A percentile compares a stretch with the other conserved stretches of the same genome.
These are phyloP conservation scores for Amniculicola lignicola DNA, from an alignment of 495 filamentous ascomycete genomes.

Conservation along the genomic window DNA sequence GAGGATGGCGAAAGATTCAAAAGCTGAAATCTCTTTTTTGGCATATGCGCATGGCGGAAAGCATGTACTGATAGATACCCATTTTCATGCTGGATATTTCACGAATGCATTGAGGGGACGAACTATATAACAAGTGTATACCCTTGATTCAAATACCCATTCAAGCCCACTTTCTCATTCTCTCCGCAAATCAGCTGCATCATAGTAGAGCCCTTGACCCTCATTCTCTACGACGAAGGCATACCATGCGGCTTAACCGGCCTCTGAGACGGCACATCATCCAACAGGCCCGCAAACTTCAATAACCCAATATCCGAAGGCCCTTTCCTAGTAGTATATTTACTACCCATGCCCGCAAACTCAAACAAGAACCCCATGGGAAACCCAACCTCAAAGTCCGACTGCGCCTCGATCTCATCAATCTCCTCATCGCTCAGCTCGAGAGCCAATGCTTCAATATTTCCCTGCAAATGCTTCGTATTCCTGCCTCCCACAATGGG, in stretches of 20 bases:
- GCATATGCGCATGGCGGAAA: too few species aligned
- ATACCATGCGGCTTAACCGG: conserved; percentile 20
- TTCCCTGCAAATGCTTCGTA: conserved; percentile 63
- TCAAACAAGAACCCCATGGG: conserved; percentile 26
- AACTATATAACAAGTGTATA: too few species aligned
- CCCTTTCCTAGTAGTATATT: conserved; percentile 21
- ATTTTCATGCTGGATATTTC: too few species aligned
- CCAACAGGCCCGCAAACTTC: conserved; percentile 18
- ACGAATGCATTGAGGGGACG: too few species aligned
- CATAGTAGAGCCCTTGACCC: too few species aligned
- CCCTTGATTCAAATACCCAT: too few species aligned
- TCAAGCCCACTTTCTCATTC: too few species aligned
- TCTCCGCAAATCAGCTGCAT: too few species aligned
- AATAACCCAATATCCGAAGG: conserved; percentile 17
- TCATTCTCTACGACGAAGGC: neutral
- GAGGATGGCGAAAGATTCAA: neutral
- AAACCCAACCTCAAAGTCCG: conserved; percentile 21
- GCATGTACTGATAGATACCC: too few species aligned
- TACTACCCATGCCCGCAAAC: conserved; percentile 3
- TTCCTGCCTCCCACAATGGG: conserved; percentile 69
- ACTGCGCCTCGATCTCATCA: conserved; percentile 22
- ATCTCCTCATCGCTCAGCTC: conserved; percentile 28
- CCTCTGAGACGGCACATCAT: conserved; percentile 4
- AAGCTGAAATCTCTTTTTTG: too few species aligned
- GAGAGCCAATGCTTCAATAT: conserved; percentile 41